Percentiles rank a stretch among this genome's conserved stretches.
These are phyloP conservation scores for Yarrowia keelungensis DNA, from an alignment of 805 yeast genomes.

Conservation along the genomic window DNA sequence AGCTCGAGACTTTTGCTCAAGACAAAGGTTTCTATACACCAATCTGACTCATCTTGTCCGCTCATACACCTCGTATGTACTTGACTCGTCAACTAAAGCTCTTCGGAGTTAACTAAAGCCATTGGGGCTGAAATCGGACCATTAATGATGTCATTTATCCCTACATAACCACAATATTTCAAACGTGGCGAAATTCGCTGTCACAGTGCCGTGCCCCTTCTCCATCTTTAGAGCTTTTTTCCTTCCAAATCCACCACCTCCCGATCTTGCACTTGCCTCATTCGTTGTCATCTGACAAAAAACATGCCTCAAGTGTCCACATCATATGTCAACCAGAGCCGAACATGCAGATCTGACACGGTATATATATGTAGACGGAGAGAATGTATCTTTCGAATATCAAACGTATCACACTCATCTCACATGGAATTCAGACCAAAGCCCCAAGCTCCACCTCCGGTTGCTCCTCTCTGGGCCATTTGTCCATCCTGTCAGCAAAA, in stretches of 20 bases:
- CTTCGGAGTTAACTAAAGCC: too few species aligned
- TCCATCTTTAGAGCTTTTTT: background rate
- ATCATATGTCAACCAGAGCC: background rate
- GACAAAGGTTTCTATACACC: too few species aligned
- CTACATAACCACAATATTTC: too few species aligned
- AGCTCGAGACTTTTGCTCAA: too few species aligned
- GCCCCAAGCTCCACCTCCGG: background rate
- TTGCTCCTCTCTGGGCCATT: background rate
- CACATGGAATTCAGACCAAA: background rate
- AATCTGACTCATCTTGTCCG: too few species aligned
- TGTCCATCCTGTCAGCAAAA: constrained; percentile 13
- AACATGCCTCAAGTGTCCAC: constrained; percentile 3
- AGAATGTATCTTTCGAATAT: too few species aligned
- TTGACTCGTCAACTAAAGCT: too few species aligned
- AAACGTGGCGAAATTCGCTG: too few species aligned
- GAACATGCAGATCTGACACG: background rate
- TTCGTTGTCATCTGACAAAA: constrained; percentile 1
- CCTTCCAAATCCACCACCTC: background rate
- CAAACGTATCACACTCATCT: too few species aligned
- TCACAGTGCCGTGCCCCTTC: background rate
- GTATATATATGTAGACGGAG: background rate
- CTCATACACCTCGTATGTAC: too few species aligned
- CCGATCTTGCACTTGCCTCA: constrained; percentile 9
- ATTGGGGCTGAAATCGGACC: too few species aligned
- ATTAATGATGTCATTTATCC: too few species aligned